Conservation (phyloP, 257 asterid genomes). For the Echium plantagineum region DNA sequence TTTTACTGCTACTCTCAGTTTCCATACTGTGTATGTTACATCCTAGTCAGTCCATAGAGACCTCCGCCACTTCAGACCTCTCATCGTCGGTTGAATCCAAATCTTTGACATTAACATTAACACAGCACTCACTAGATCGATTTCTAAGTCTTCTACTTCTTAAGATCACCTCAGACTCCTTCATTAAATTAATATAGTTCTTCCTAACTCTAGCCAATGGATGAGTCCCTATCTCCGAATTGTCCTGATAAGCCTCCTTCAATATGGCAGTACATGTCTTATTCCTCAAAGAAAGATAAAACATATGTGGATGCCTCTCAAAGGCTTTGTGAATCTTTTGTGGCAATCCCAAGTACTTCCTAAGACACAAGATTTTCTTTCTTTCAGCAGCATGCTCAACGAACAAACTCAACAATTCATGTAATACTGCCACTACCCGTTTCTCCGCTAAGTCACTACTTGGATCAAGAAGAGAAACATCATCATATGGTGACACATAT, state of each 20-base stretch:
- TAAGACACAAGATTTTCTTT: conserved; percentile 49
- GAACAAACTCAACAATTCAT: conserved; percentile 65
- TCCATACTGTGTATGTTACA: neutral
- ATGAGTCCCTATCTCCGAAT: conserved; percentile 41
- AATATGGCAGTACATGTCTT: conserved; percentile 74
- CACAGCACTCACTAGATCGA: conserved; percentile 9
- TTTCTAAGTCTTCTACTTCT: conserved; percentile 31
- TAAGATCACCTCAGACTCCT: conserved; percentile 47
- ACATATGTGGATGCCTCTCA: conserved; percentile 73
- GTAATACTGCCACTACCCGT: conserved; percentile 74
- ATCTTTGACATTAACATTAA: conserved; percentile 17
- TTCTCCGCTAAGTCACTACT: conserved; percentile 66
- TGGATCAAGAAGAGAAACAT: conserved; percentile 31
- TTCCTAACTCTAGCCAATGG: conserved; percentile 68
- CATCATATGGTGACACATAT: conserved; percentile 64
- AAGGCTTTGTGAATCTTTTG: conserved; percentile 87
- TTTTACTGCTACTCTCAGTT: neutral
- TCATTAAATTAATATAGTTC: conserved; percentile 54
- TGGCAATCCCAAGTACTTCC: conserved; percentile 64
- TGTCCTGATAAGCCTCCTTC: conserved; percentile 66
- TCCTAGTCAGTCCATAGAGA: conserved; percentile 38
- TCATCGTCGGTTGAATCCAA: conserved; percentile 26
- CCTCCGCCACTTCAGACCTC: conserved; percentile 21
- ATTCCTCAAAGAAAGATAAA: conserved; percentile 61
- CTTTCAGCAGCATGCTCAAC: conserved; percentile 85